Conservation (phyloP, 1,284 basidiomycete species). For the Xerocomus amazonicus region DNA sequence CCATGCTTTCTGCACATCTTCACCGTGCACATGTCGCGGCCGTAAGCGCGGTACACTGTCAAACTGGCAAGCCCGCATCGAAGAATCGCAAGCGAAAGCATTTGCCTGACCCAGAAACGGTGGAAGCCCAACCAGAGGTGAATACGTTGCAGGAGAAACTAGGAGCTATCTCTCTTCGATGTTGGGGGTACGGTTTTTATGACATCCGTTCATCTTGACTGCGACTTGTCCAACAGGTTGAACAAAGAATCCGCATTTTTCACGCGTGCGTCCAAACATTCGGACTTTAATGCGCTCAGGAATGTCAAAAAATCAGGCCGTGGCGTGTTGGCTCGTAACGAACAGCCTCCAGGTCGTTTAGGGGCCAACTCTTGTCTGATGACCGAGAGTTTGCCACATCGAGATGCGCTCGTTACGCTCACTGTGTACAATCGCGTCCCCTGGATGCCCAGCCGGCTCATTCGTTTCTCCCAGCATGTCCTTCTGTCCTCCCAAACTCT, state of each 20-base stretch:
- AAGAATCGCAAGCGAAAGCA: conserved; percentile 46
- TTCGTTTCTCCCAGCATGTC: conserved; percentile 63
- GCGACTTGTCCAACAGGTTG: conserved; percentile 37
- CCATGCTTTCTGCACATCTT: conserved; percentile 56
- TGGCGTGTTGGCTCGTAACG: conserved; percentile 15
- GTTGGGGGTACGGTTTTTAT: conserved; percentile 50
- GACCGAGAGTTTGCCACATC: conserved; percentile 12
- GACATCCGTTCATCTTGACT: not conserved
- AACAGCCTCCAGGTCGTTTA: conserved; percentile 4
- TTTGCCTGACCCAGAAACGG: conserved; percentile 31
- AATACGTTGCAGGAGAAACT: conserved; percentile 46
- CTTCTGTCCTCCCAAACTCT: conserved; percentile 69
- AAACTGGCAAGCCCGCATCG: conserved; percentile 38
- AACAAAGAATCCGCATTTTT: conserved; percentile 53
- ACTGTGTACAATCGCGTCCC: conserved; percentile 57
- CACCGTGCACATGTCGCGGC: conserved; percentile 49
- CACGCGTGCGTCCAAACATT: conserved; percentile 57
- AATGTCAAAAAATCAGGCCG: conserved; percentile 33
- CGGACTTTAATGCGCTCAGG: conserved; percentile 60
- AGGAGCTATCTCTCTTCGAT: conserved; percentile 46
- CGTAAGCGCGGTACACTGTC: conserved; percentile 42
- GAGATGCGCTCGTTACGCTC: conserved; percentile 53
- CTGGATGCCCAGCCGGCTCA: conserved; percentile 59
- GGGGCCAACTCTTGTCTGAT: not conserved
- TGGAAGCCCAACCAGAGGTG: conserved; percentile 40